These are phyloP conservation scores for Parsonsia alboflavescens DNA, from an alignment of 257 asterid genomes.

Conservation along the genomic window DNA sequence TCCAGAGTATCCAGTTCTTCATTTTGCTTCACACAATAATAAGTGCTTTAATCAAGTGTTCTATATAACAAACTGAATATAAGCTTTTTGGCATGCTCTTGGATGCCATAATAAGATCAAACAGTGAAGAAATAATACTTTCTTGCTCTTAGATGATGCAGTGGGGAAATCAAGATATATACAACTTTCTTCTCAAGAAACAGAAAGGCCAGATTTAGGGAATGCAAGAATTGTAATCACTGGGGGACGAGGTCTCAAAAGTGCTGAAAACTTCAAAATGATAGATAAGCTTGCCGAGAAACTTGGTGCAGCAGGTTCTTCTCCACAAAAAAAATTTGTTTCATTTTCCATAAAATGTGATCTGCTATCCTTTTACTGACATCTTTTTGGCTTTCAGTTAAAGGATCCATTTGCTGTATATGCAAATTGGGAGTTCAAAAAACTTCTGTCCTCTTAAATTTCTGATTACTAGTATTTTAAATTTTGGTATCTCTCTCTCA, in stretches of 20 bases:
- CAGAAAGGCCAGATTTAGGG: constrained; percentile 91
- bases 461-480: background rate
- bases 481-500: background rate
- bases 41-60: background rate
- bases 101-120: background rate
- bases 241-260: constrained; percentile 90
- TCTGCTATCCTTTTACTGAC: background rate
- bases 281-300: constrained; percentile 88
- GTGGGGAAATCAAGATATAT: constrained; percentile 70
- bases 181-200: constrained; percentile 64
- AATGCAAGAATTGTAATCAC: constrained; percentile 80
- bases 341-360: too few relatives aligned
- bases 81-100: background rate
- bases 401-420: background rate
- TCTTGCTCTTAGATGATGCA: constrained; percentile 45
- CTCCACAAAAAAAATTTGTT: background rate
- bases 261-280: constrained; percentile 90
- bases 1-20: background rate
- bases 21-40: background rate
- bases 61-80: background rate
- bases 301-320: constrained; percentile 98
- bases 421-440: background rate
- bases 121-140: constrained; percentile 1
- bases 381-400: background rate
- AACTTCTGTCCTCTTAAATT: background rate